Evolutionary conservation across 768 basidiomycete genomes (phyloP), one percentile per base, ranked within the genome.

Genomic region (Suillus ampliporus): DNA sequence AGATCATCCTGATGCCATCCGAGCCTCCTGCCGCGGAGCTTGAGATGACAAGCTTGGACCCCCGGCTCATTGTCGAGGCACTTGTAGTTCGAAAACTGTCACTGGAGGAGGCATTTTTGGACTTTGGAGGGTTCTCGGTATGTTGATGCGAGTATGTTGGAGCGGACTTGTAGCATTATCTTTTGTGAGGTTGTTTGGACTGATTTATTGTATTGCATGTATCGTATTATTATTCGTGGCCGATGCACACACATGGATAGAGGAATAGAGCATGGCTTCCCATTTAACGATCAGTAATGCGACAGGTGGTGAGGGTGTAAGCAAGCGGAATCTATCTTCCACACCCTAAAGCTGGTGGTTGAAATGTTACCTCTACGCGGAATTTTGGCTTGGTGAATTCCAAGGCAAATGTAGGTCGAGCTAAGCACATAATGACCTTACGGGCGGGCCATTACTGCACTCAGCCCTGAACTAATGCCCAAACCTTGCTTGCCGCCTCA

Each of bases 1-100:
- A 53, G 11, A 40, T 15, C 13, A 28, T 9, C 15, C 10, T 28
- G 10, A 26, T 14, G 19, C 15, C 14, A 9, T 21, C 21, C 21
- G 43, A 31, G 41, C 43, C 40, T 46, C 62, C 69, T n/a, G 65
- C 65, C 23, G 67, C 62, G 8, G 38, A 41, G 40, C 11, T 26
- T 13, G 26, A 8, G 54, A 47, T 5, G 46, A 40, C 13, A 44
- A 31, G 10, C 28, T 28, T 19, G 10, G 80, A 82, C 56, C 82
- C 84, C 37, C 79, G 89, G n/a, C 77, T 89, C 5, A 93, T 94
- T 52, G 91, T 93, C 11, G 92, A 95, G 72, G 92, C 86, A 2
- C 80, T 94, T 35, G 88, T 95, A 2, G 86, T 93, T 21, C 83
- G 90, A 51, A 91, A 94, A 73, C 79, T 93, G 77, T 87, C 88